These are phyloP conservation scores for Gonapodya sp. DNA, from an alignment of 192 early-diverging fungal species.

Conservation along the genomic window DNA sequence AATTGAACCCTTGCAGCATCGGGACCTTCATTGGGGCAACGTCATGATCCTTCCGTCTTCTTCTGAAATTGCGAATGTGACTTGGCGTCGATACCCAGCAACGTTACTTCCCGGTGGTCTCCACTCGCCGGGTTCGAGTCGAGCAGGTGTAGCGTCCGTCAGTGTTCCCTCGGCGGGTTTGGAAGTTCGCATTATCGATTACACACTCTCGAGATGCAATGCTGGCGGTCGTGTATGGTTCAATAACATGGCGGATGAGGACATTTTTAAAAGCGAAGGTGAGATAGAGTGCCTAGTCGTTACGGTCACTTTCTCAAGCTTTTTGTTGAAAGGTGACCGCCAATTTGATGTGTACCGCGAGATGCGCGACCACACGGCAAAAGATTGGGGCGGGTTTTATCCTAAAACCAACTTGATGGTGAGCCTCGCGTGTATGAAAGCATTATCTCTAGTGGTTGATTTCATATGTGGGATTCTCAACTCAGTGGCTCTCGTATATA, in stretches of 20 bases:
- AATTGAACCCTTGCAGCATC: constrained; percentile 32
- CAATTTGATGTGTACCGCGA: constrained; percentile 66
- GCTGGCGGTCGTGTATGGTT: constrained; percentile 38
- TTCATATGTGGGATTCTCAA: not conserved
- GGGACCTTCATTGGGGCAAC: constrained; percentile 69
- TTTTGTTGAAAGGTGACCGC: constrained; percentile 57
- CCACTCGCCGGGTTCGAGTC: not conserved
- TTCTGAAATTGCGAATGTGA: constrained; percentile 9
- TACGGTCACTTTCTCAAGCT: no score
- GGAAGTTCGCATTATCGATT: constrained; percentile 61
- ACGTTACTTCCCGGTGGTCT: not conserved
- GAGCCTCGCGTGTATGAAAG: constrained; percentile 14
- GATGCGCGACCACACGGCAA: constrained; percentile 38
- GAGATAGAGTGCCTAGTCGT: no score
- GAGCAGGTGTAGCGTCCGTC: not conserved
- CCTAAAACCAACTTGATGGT: constrained; percentile 39
- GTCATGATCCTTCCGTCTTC: constrained; percentile 42
- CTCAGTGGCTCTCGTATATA: constrained; percentile 39
- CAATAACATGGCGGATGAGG: constrained; percentile 40
- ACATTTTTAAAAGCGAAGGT: constrained; percentile 39
- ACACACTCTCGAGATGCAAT: constrained; percentile 56
- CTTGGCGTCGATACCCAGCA: not conserved
- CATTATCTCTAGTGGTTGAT: not conserved
- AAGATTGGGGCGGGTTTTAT: constrained; percentile 32
- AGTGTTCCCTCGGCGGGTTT: constrained; percentile 46